Conservation (phyloP, 352 stramenopile genomes). For the Phytopythium sindhum region DNA sequence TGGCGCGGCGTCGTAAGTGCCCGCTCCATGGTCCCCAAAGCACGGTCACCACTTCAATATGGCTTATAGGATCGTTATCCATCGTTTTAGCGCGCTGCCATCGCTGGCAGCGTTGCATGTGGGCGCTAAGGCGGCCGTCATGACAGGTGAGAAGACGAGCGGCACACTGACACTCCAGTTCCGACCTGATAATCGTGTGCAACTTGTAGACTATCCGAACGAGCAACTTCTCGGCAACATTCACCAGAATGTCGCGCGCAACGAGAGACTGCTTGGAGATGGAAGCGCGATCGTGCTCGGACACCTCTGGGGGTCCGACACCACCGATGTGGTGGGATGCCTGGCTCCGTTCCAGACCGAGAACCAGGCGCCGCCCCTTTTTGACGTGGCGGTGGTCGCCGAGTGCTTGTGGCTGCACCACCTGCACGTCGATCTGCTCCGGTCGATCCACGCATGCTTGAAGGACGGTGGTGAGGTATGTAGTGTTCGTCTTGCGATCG, state of each 20-base stretch:
- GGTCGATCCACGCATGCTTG: conserved; percentile 39
- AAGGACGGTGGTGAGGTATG: conserved; percentile 24
- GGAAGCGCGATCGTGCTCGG: conserved; percentile 28
- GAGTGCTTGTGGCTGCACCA: conserved; percentile 56
- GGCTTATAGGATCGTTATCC: not conserved
- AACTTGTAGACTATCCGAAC: conserved; percentile 40
- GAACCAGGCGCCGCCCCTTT: conserved; percentile 7
- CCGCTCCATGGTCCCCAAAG: not conserved
- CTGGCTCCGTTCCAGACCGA: conserved; percentile 4
- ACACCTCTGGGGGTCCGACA: conserved; percentile 40
- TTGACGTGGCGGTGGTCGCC: conserved; percentile 44
- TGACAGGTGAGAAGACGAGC: conserved; percentile 27
- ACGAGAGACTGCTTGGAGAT: conserved; percentile 22
- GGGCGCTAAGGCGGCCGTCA: conserved; percentile 30
- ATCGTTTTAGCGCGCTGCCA: conserved; percentile 29
- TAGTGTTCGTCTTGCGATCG: not conserved
- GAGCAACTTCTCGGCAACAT: conserved; percentile 46
- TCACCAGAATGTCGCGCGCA: conserved; percentile 33
- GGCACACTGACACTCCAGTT: not conserved
- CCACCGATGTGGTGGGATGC: conserved; percentile 13
- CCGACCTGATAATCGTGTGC: not conserved
- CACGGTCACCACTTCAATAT: not conserved
- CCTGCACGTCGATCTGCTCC: conserved; percentile 38
- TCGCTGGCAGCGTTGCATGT: conserved; percentile 46
- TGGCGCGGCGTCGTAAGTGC: conserved; percentile 43